A percentile compares a stretch with the other conserved stretches of the same genome.
Conservation (phyloP, 768 basidiomycete genomes). For the Rossbeevera mucosa region DNA sequence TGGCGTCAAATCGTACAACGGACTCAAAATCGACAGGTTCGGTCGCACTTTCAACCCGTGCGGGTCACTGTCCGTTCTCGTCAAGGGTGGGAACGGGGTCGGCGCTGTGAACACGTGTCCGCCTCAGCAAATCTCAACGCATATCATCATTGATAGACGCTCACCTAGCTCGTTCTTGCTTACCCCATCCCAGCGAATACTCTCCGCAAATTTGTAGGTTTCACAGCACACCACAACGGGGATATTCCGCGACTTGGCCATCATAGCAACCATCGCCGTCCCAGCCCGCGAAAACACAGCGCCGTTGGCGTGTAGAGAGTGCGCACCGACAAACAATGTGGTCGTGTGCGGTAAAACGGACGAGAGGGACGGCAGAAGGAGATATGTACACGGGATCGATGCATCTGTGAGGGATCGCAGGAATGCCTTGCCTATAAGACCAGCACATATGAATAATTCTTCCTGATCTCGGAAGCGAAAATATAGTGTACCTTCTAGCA, state of each 20-base stretch:
- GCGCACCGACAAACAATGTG: slow-evolving; percentile 86
- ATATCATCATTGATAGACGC: slow-evolving; percentile 11
- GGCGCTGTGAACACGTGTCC: slow-evolving; percentile 22
- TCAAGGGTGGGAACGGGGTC: slow-evolving; percentile 20
- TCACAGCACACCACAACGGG: slow-evolving; percentile 97
- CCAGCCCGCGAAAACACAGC: slow-evolving; percentile 92
- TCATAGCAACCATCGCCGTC: slow-evolving; percentile 94
- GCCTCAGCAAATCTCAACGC: slow-evolving; percentile 1
- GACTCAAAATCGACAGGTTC: slow-evolving; percentile 75
- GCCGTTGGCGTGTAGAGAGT: slow-evolving; percentile 92
- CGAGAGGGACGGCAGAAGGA: slow-evolving; percentile 81
- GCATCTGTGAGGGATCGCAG: slow-evolving; percentile 64
- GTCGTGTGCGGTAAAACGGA: slow-evolving; percentile 77
- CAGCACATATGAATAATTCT: neutral
- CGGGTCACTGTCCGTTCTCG: slow-evolving; percentile 2
- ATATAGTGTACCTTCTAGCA: slow-evolving; percentile 71
- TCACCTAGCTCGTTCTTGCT: slow-evolving; percentile 94
- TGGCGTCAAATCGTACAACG: slow-evolving; percentile 92
- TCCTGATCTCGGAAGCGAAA: neutral
- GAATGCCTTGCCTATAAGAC: slow-evolving; percentile 65
- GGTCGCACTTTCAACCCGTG: slow-evolving; percentile 31
- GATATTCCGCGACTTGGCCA: slow-evolving; percentile 82
- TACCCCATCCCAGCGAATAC: slow-evolving; percentile 88
- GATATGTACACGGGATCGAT: slow-evolving; percentile 82
- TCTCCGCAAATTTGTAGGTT: slow-evolving; percentile 97